Conservation (phyloP, 306 rosid species). For the Spatholobus suberectus region DNA sequence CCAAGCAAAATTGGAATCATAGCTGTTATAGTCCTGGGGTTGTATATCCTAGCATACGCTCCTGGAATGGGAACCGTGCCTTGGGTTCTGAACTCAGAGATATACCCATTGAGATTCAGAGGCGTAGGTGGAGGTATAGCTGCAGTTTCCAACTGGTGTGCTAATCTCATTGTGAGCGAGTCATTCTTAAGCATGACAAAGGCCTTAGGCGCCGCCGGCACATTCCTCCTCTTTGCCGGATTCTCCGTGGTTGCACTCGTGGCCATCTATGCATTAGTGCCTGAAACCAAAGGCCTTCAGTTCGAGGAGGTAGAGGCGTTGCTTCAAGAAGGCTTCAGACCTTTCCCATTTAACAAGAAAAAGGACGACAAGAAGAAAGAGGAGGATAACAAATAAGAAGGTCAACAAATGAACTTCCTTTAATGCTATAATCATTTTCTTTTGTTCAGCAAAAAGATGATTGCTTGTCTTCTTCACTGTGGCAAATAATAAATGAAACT, state of each 20-base stretch:
- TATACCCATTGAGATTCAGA: constrained; percentile 78
- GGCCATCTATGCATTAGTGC: constrained; percentile 60
- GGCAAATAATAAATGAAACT: not conserved
- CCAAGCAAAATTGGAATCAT: constrained; percentile 74
- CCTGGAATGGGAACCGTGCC: constrained; percentile 92
- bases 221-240: constrained; percentile 77
- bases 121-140: constrained; percentile 89
- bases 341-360: constrained; percentile 38
- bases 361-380: not conserved
- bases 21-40: constrained; percentile 65
- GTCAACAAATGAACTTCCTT: not conserved
- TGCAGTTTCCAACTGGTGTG: constrained; percentile 79
- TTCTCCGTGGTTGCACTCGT: constrained; percentile 58
- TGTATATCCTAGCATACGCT: constrained; percentile 68
- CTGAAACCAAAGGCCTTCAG: constrained; percentile 78
- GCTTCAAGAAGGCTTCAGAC: constrained; percentile 54
- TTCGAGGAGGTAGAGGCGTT: constrained; percentile 74
- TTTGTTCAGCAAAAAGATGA: not conserved
- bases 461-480: not conserved
- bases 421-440: not conserved
- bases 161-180: constrained; percentile 72
- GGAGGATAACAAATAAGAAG: not conserved
- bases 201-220: constrained; percentile 61
- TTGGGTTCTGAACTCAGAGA: constrained; percentile 88
- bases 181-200: constrained; percentile 67